Evolutionary conservation across 2,329 filamentous ascomycete genomes (phyloP).

Genomic region (Xylariaceae sp.): DNA sequence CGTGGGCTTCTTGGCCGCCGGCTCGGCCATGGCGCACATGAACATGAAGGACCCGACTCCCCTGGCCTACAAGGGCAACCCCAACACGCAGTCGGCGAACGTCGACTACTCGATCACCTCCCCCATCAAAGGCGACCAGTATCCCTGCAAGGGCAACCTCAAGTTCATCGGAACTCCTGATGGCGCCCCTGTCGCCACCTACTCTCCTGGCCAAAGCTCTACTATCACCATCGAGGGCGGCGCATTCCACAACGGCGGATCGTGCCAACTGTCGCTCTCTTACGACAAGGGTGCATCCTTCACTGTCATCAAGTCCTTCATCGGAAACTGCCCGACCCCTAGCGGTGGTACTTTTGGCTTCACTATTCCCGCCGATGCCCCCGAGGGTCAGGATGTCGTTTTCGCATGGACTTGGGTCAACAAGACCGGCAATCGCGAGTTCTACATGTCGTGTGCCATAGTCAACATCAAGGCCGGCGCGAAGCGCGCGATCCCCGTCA

Average conservation of each 20-base stretch:
- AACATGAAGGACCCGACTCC: constrained; percentile 50
- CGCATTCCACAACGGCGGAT: constrained; percentile 63
- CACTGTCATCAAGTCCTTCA: constrained; percentile 48
- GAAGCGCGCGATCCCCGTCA: constrained; percentile 22
- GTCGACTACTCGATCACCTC: constrained; percentile 69
- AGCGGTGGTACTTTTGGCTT: constrained; percentile 55
- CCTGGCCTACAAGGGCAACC: constrained; percentile 50
- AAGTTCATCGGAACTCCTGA: constrained; percentile 42
- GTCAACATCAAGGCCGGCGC: constrained; percentile 52
- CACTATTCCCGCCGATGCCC: constrained; percentile 58
- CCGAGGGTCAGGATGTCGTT: constrained; percentile 52
- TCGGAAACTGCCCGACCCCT: constrained; percentile 36
- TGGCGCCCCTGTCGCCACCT: constrained; percentile 54
- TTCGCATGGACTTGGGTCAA: constrained; percentile 78
- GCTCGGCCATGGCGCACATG: constrained; percentile 50
- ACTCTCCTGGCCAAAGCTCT: constrained; percentile 56
- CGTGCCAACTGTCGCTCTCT: constrained; percentile 69
- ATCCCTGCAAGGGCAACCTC: constrained; percentile 67
- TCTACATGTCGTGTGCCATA: constrained; percentile 81
- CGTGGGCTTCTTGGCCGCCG: constrained; percentile 39
- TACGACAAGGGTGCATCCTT: constrained; percentile 67
- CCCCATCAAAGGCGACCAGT: constrained; percentile 62
- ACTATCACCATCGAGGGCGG: constrained; percentile 60
- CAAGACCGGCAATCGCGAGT: constrained; percentile 69
- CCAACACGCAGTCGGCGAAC: constrained; percentile 37